Percentiles rank a stretch among this genome's conserved stretches.
These are phyloP conservation scores for Linnemannia elongata DNA, from an alignment of 192 early-diverging fungal genomes.

Conservation along the genomic window DNA sequence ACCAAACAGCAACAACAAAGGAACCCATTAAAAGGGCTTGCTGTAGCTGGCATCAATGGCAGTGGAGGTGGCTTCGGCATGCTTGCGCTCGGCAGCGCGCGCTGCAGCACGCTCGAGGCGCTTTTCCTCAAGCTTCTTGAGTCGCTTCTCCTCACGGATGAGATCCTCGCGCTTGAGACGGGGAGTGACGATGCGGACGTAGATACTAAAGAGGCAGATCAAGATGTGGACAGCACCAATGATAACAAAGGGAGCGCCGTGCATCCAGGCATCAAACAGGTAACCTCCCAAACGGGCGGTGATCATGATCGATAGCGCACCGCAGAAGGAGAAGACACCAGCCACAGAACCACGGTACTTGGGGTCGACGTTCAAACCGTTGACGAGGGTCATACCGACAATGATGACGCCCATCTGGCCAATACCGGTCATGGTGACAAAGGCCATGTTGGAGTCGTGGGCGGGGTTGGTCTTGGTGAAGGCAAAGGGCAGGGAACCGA, in stretches of 20 bases:
- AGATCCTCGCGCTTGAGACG: constrained; percentile 35
- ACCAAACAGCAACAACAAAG: too few species aligned
- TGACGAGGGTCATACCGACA: constrained; percentile 72
- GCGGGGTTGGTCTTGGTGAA: constrained; percentile 59
- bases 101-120: not conserved
- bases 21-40: not conserved
- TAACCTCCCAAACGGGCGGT: constrained; percentile 73
- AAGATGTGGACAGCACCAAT: constrained; percentile 59
- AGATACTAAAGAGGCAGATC: constrained; percentile 37
- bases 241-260: constrained; percentile 63
- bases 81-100: too few species aligned
- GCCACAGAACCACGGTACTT: constrained; percentile 71
- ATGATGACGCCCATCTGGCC: constrained; percentile 78
- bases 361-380: constrained; percentile 61
- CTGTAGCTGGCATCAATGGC: not conserved
- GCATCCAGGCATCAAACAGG: constrained; percentile 67
- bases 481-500: constrained; percentile 68
- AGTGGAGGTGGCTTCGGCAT: not conserved
- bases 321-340: constrained; percentile 72
- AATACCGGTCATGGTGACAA: constrained; percentile 64
- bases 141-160: not conserved
- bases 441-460: constrained; percentile 55
- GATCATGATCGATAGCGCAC: constrained; percentile 76
- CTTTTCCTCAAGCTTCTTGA: not conserved
- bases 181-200: constrained; percentile 36